These are phyloP conservation scores for Clonostachys solani DNA, from an alignment of 2,329 filamentous ascomycete genomes.

Conservation along the genomic window DNA sequence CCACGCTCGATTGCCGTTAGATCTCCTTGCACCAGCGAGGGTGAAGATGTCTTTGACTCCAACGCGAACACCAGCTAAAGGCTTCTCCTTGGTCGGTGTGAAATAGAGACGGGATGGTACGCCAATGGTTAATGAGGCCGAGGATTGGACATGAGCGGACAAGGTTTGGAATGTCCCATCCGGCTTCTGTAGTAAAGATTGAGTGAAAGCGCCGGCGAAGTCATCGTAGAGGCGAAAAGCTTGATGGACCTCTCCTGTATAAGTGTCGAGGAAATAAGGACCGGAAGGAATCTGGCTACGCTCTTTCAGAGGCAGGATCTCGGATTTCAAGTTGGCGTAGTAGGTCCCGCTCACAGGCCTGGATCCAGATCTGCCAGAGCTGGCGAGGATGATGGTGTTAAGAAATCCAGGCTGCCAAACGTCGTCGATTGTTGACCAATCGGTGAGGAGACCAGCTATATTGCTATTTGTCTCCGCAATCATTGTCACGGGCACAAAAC, in stretches of 20 bases:
- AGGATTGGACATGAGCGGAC: neutral
- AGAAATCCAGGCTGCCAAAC: no score
- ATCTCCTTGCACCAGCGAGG: slow-evolving; percentile 46
- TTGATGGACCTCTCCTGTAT: slow-evolving; percentile 4
- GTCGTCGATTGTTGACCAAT: no score
- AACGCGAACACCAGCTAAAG: slow-evolving; percentile 50
- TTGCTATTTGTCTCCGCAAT: no score
- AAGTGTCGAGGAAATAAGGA: slow-evolving; percentile 8
- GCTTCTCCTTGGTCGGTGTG: slow-evolving; percentile 38
- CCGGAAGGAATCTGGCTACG: neutral
- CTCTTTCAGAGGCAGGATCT: no score
- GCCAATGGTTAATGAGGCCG: slow-evolving; percentile 14
- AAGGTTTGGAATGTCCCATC: neutral
- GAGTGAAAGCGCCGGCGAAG: slow-evolving; percentile 9
- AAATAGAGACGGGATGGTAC: slow-evolving; percentile 57
- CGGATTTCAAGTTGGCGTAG: no score
- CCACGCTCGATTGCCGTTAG: slow-evolving; percentile 52
- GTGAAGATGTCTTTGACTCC: slow-evolving; percentile 58
- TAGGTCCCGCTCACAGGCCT: no score
- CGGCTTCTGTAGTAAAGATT: slow-evolving; percentile 1
- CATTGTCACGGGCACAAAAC: no score
- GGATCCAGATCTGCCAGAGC: no score
- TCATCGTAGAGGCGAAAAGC: slow-evolving; percentile 15
- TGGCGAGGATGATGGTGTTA: no score
- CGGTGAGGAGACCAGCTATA: no score